Evolutionary conservation across 139 green algal species (phyloP).

Genomic region (Prasinococcaceae sp.): DNA sequence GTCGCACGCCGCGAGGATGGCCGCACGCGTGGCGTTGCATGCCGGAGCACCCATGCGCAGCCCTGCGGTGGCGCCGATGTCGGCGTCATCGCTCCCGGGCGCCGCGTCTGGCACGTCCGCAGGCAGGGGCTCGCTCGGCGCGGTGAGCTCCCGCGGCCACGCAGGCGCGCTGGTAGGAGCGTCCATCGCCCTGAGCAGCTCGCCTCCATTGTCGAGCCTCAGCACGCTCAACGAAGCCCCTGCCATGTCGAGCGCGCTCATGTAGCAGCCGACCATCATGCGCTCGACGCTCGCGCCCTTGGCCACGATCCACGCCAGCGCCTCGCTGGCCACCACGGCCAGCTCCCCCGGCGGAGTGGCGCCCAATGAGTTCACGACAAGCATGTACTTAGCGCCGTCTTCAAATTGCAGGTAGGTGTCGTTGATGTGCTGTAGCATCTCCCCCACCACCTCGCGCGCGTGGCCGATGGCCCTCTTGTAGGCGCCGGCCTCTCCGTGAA

Average conservation of each 20-base stretch:
- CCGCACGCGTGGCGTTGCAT: not conserved
- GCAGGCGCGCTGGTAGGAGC: constrained; percentile 25
- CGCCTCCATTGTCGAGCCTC: not conserved
- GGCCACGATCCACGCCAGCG: constrained; percentile 10
- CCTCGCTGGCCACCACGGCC: constrained; percentile 23
- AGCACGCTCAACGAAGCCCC: constrained; percentile 34
- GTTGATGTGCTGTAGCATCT: not conserved
- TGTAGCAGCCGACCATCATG: constrained; percentile 36
- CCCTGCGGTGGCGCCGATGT: no score
- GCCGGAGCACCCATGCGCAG: no score
- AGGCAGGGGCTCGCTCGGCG: not conserved
- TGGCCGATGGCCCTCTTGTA: constrained; percentile 4
- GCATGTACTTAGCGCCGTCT: constrained; percentile 22
- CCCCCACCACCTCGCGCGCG: not conserved
- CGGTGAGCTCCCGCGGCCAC: not conserved
- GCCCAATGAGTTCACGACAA: constrained; percentile 67
- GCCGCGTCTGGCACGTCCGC: not conserved
- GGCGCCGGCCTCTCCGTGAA: constrained; percentile 70
- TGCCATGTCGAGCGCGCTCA: constrained; percentile 69
- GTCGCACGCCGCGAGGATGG: constrained; percentile 18
- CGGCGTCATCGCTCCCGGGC: not conserved
- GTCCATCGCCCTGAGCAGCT: constrained; percentile 39
- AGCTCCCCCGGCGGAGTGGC: constrained; percentile 47
- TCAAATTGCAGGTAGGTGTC: constrained; percentile 6
- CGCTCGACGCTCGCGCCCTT: constrained; percentile 3